Evolutionary conservation across 768 basidiomycete species (phyloP).

Genomic region (Suillus variegatus): DNA sequence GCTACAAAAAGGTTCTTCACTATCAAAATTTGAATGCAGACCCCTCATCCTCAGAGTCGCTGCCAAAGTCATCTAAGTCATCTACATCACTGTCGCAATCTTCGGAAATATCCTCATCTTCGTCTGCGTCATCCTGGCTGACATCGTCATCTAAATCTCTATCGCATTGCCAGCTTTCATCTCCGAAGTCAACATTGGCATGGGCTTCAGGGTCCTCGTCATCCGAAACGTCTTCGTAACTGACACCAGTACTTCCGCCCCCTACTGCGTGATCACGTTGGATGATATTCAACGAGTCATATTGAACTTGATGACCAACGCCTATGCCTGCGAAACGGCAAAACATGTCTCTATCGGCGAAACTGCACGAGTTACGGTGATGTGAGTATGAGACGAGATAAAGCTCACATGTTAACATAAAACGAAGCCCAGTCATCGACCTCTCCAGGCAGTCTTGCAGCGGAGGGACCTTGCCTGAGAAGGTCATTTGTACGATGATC

Average conservation of each 20-base stretch:
- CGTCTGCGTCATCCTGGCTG: background rate
- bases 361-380: too few relatives aligned
- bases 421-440: background rate
- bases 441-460: background rate
- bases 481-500: background rate
- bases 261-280: background rate
- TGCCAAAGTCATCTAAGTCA: background rate
- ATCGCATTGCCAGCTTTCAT: background rate
- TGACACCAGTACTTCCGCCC: background rate
- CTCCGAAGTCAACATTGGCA: background rate
- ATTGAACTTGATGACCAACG: too few relatives aligned
- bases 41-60: background rate
- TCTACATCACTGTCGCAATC: background rate
- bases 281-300: background rate
- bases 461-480: background rate
- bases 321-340: too few relatives aligned
- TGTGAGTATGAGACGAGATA: too few relatives aligned
- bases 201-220: background rate
- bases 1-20: too few relatives aligned
- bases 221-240: background rate
- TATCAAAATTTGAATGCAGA: background rate
- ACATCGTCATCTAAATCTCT: background rate
- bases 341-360: too few relatives aligned
- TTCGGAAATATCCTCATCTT: background rate
- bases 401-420: background rate